These are phyloP conservation scores for Suhomyces sp. DNA, from an alignment of 805 yeast genomes.

Conservation along the genomic window DNA sequence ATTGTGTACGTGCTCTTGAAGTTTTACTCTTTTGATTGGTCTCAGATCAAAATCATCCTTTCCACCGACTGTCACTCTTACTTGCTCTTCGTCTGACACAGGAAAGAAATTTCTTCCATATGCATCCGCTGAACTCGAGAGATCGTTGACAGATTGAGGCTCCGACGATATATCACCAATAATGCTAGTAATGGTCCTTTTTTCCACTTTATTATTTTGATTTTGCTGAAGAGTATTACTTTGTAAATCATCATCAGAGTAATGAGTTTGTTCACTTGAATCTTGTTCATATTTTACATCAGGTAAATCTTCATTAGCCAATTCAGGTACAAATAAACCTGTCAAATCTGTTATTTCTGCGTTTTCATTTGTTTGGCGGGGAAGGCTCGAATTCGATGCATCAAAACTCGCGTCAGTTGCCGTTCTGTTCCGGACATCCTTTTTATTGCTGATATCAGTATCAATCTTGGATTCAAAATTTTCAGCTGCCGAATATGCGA, in stretches of 20 bases:
- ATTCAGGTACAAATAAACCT: slow-evolving; percentile 2
- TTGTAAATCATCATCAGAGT: not conserved
- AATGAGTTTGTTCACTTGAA: not conserved
- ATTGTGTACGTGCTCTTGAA: not conserved
- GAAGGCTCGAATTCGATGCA: not conserved
- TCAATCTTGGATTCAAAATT: not conserved
- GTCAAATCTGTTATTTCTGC: not conserved
- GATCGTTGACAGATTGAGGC: not conserved
- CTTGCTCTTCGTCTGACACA: not conserved
- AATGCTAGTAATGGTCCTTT: not conserved
- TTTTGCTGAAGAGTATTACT: not conserved
- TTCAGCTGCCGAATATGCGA: not conserved
- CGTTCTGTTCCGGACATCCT: not conserved
- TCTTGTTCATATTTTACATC: not conserved
- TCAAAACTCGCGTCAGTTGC: not conserved
- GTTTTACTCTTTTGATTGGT: not conserved
- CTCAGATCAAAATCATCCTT: not conserved
- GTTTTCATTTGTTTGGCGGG: not conserved
- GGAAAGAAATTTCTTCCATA: slow-evolving; percentile 1
- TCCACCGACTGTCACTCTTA: slow-evolving; percentile 5
- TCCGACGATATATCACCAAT: not conserved
- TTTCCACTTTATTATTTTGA: not conserved
- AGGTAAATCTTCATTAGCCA: not conserved
- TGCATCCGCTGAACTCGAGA: not conserved
- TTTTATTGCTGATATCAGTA: not conserved